Percentiles rank a stretch among this genome's conserved stretches.
Evolutionary conservation across 371 early-diverging fungal species (phyloP).

Genomic region (Basidiobolus heterosporus): DNA sequence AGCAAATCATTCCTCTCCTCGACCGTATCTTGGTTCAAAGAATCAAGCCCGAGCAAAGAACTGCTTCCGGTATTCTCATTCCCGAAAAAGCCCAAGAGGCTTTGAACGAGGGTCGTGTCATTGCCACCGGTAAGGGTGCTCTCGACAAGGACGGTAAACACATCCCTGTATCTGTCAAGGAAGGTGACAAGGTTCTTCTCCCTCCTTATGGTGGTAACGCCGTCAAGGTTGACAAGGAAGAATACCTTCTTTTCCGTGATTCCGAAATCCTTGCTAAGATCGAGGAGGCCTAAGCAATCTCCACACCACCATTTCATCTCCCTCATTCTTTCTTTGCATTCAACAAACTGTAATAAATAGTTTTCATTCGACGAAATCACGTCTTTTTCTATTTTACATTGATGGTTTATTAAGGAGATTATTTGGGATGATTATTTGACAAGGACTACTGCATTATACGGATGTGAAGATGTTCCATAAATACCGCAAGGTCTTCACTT

Average conservation of each 20-base stretch:
- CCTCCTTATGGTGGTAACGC: conserved; percentile 84
- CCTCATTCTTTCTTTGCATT: too few species aligned
- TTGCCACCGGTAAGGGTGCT: conserved; percentile 87
- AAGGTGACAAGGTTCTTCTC: conserved; percentile 87
- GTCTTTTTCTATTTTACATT: too few species aligned
- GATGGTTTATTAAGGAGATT: too few species aligned
- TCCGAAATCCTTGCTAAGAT: conserved; percentile 87
- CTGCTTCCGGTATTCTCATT: conserved; percentile 86
- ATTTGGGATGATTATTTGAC: too few species aligned
- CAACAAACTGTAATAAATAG: too few species aligned
- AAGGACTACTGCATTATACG: too few species aligned
- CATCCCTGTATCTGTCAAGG: conserved; percentile 62
- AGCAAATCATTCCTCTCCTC: conserved; percentile 67
- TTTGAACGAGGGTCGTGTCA: conserved; percentile 80
- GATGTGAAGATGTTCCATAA: conserved; percentile 26
- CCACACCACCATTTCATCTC: too few species aligned
- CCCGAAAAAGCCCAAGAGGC: conserved; percentile 96
- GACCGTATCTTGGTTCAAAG: conserved; percentile 94
- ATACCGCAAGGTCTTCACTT: conserved; percentile 36
- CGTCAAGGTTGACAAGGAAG: conserved; percentile 77
- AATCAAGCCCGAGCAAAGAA: conserved; percentile 87
- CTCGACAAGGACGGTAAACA: conserved; percentile 69
- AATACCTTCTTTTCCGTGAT: conserved; percentile 68
- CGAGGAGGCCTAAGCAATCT: conserved; percentile 1
- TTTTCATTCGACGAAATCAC: too few species aligned